phyloP scores from a whole-genome alignment of 768 basidiomycete species.

The Tricholoma saponaceum region DNA sequence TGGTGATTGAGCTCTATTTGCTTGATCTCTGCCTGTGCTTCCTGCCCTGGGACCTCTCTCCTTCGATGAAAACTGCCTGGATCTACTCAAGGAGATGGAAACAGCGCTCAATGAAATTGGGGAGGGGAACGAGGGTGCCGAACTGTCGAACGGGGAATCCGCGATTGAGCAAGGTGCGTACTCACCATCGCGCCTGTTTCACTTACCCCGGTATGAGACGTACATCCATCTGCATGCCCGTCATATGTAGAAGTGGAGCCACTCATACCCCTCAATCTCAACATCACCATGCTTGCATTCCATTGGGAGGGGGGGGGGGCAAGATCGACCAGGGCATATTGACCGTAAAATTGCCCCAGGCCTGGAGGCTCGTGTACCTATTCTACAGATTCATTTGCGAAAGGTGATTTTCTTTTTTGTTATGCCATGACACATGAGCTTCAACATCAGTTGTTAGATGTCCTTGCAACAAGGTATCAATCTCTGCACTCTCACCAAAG shows the following conservation, averaged over 20 bases:
- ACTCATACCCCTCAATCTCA: no score
- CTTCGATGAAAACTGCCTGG: no score
- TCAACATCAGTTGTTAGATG: conserved; percentile 54
- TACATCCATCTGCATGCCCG: no score
- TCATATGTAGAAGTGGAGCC: no score
- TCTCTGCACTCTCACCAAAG: conserved; percentile 91
- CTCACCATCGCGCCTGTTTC: not conserved
- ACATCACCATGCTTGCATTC: no score
- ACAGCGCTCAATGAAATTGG: no score
- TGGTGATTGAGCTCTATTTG: no score
- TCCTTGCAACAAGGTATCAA: conserved; percentile 97
- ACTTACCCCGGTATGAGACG: not conserved
- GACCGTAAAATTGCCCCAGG: conserved; percentile 96
- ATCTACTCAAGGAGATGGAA: no score
- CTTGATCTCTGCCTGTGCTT: no score
- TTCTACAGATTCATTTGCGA: conserved; percentile 93
- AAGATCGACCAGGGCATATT: conserved; percentile 91
- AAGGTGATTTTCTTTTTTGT: conserved; percentile 50
- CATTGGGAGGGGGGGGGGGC: no score
- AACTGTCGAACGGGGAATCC: not conserved
- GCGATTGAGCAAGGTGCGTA: not conserved
- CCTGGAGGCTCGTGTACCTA: conserved; percentile 95
- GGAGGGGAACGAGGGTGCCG: not conserved
- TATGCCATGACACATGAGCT: not conserved
- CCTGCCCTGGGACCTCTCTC: no score